Percentiles rank a stretch among this genome's conserved stretches.
phyloP scores from a whole-genome alignment of 78 protist genomes.

The Blattamonas nauphoetae region DNA sequence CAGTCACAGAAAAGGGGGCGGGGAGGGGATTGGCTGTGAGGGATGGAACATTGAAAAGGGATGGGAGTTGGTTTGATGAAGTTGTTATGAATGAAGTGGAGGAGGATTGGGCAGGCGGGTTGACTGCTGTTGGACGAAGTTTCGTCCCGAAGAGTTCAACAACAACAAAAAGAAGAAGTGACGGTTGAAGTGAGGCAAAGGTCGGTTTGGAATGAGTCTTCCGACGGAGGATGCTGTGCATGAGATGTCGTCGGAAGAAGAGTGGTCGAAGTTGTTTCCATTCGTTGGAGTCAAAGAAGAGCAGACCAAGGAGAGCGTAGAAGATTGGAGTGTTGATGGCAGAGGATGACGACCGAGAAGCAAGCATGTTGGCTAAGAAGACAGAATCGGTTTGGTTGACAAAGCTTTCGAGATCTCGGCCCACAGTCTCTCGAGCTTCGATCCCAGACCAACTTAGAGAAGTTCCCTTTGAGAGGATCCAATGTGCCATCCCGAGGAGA shows the following conservation, averaged over 20 bases:
- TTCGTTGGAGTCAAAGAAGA: neutral
- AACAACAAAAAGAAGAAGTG: neutral
- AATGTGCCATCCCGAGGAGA: neutral
- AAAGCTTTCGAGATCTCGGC: no score
- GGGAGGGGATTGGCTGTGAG: no score
- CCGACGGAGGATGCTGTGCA: neutral
- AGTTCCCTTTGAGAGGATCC: neutral
- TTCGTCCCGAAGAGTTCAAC: neutral
- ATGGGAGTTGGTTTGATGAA: no score
- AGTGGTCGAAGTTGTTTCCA: neutral
- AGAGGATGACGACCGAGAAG: no score
- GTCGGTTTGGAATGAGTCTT: neutral
- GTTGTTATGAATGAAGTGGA: no score
- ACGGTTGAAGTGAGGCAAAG: neutral
- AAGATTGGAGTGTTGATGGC: no score
- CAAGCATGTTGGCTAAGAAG: no score
- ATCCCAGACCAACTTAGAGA: neutral
- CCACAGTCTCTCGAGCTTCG: no score
- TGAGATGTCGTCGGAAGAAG: neutral
- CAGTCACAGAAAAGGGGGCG: no score
- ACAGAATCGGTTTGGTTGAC: no score
- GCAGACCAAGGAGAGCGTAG: neutral
- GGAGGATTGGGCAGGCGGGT: no score
- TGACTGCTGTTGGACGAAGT: neutral
- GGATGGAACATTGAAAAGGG: no score